Base-by-base conservation (phyloP, 371 early-diverging fungal genomes). In the Phascolomyces articulosus region DNA sequence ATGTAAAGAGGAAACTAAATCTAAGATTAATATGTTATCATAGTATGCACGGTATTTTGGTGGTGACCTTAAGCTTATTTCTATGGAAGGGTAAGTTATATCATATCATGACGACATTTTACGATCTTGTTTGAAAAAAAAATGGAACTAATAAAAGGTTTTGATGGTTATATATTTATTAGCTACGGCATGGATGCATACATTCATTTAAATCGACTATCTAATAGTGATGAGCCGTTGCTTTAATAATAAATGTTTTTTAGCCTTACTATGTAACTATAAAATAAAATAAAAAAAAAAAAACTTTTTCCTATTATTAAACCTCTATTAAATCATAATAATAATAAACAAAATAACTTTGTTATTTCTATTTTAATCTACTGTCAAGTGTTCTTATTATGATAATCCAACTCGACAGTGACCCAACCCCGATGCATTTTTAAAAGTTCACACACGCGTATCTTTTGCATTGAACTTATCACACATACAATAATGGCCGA, bases 111-210 rank as follows among this genome's bases (percentile, higher is more conserved):
- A 38, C 13, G 49, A 20, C 21, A 20, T 13, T 63, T 38, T 21
- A 16, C 47, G 21, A n/a, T n/a, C n/a, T n/a, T n/a, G n/a, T 44
- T 54, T 53, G 9, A 1, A 3, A 9, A 34, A 34, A 9, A 11
- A 34, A 9, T 9, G 0, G 11, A 34, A 11, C 11, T 34, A 34
- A 34, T 34, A 9, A 34, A 34, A 6, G 31, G 27, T 53, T 31
- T 18, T 62, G 60, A 66, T 20, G 18, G 34, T 44, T 21, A 11
- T 53, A 24, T 31, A 23, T 57, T 24, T 11, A 11, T 44, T 74
- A 86, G 89, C 51, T 93, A 90, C 64, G 95, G 96, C 40, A 98
- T 97, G 20, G 98, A 98, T 74, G 96, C 94, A 4, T 98, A 98
- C 71, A 76, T 98, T 48, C 98, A 97, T 76, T 84, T 98, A 51